phyloP scores from a whole-genome alignment of 805 yeast species.

The Suhomyces sp. region DNA sequence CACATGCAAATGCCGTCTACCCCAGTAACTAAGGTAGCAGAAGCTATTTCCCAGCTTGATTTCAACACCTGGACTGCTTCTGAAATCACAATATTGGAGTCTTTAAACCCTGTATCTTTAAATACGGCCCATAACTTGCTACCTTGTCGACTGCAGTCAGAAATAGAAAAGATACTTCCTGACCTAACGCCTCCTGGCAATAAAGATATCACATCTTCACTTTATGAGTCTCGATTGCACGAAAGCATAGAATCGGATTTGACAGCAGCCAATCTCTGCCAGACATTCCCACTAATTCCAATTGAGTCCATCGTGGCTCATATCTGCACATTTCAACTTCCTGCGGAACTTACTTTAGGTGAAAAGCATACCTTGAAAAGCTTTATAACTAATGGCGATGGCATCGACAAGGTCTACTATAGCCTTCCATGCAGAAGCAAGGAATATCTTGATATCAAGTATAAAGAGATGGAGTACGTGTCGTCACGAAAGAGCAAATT shows the following conservation, averaged over 20 bases:
- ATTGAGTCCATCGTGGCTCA: conserved; percentile 7
- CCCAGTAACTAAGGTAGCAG: background rate
- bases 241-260: conserved; percentile 4
- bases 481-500: conserved; percentile 27
- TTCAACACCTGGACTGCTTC: conserved; percentile 3
- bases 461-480: conserved; percentile 22
- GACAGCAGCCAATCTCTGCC: background rate
- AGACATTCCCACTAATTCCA: background rate
- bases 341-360: conserved; percentile 19
- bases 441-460: conserved; percentile 18
- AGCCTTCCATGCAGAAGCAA: conserved; percentile 25
- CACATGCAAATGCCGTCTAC: background rate
- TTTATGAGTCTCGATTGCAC: background rate
- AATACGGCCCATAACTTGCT: background rate
- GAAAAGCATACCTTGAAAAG: conserved; percentile 21
- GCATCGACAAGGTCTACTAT: conserved; percentile 12
- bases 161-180: background rate
- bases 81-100: conserved; percentile 1
- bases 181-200: background rate
- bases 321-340: background rate
- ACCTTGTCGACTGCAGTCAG: background rate
- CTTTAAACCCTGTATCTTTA: background rate
- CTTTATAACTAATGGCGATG: conserved; percentile 10
- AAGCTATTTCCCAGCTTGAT: background rate
- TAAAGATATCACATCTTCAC: background rate